Evolutionary conservation across 306 rosid genomes (phyloP).

Genomic region (Pachyrhizus erosus): DNA sequence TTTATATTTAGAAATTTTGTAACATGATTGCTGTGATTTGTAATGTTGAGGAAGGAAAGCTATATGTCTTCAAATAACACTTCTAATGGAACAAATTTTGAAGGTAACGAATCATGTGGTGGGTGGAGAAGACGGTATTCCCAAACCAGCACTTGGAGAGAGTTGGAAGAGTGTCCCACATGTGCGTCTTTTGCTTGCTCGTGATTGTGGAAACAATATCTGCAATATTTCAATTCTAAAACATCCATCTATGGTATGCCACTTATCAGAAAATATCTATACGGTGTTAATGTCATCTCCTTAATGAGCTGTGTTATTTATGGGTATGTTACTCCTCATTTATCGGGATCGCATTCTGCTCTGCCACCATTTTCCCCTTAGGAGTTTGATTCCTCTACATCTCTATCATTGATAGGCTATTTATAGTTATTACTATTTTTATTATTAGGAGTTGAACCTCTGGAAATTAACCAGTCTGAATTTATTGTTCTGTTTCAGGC

Average conservation of each 20-base stretch:
- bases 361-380: background rate
- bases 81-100: conserved; percentile 44
- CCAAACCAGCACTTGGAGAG: conserved; percentile 96
- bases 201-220: conserved; percentile 56
- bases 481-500: conserved; percentile 60
- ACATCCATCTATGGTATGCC: conserved; percentile 76
- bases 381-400: background rate
- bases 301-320: too few relatives aligned
- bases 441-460: background rate
- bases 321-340: conserved; percentile 2
- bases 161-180: conserved; percentile 93
- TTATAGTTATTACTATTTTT: background rate
- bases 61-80: conserved; percentile 29
- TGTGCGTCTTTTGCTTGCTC: conserved; percentile 70
- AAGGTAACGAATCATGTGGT: conserved; percentile 94
- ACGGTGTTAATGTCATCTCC: background rate
- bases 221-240: conserved; percentile 63
- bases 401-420: background rate
- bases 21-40: background rate
- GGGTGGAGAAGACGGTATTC: conserved; percentile 78
- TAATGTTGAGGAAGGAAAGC: conserved; percentile 24
- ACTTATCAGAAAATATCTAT: conserved; percentile 27
- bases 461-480: background rate
- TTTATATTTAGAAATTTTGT: conserved; percentile 13
- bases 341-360: background rate